Evolutionary conservation across 257 asterid genomes (phyloP), one percentile per base, ranked within the genome.

Genomic region (Nemophila menziesii): DNA sequence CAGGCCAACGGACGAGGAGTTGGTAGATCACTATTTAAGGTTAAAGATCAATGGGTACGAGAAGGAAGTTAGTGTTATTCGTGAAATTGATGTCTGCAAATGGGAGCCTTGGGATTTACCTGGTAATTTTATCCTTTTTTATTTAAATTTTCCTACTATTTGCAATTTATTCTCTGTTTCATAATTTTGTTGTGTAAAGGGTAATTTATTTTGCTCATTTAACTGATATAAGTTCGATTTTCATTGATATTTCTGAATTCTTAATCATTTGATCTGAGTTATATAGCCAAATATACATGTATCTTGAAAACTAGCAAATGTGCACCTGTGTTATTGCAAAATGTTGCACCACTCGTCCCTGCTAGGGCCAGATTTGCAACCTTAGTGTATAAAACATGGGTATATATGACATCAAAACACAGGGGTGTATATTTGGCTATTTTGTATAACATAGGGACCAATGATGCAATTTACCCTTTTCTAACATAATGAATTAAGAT

Each of bases 1-100:
- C 59, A 71, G 95, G 11, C 97, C 94, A 16, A 87, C 97, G 8
- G 97, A 87, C 41, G 92, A 71, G 69, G 97, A 87, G 72, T 78
- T 87, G 8, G 65, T 87, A 39, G 71, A 69, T 66, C 95, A 87
- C 64, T 87, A 82, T 51, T 19, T 87, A 51, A 54, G 74, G 63
- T 74, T 67, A n/a, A 87, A 87, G 46, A 87, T 83, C 63, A 80
- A 73, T 47, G 57, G 83, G 27, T 67, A 43, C 18, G 73, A 80
- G 39, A 59, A 72, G 14, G 81, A 80, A 41, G 95, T 82, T 46
- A 45, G 68, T 22, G 65, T 61, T 40, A 83, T 87, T 51, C 87
- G 97, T 5, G 97, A 87, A 55, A 74, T 87, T 38, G 97, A 87
- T 71, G 68, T 80, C 26, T 87, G 95, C 54, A 77, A 73, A 58